A percentile compares a stretch with the other conserved stretches of the same genome.
Conservation (phyloP, 768 basidiomycete species). For the Calvatia gigantea region DNA sequence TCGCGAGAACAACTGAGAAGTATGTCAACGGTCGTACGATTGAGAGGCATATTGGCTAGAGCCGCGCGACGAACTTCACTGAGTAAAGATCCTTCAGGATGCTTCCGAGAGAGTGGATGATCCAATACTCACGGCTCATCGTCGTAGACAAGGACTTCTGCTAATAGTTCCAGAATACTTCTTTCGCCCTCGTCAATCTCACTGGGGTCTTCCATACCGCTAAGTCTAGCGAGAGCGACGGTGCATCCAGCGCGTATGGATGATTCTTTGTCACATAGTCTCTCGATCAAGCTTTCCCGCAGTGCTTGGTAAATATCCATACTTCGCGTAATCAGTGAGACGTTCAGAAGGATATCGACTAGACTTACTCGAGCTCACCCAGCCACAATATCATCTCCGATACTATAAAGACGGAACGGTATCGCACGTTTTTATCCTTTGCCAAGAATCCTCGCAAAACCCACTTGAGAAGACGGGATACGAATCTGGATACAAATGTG, state of each 20-base stretch:
- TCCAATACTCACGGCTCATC: conserved; percentile 53
- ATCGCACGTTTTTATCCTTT: conserved; percentile 89
- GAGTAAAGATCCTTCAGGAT: conserved; percentile 4
- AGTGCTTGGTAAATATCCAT: conserved; percentile 78
- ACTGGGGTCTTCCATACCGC: conserved; percentile 63
- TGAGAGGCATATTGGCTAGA: conserved; percentile 70
- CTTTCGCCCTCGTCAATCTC: conserved; percentile 46
- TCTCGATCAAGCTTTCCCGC: conserved; percentile 64
- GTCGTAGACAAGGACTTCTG: conserved; percentile 70
- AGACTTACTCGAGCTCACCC: conserved; percentile 83
- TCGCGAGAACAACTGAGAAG: conserved; percentile 84
- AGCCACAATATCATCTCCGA: conserved; percentile 82
- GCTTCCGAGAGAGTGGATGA: neutral
- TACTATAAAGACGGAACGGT: conserved; percentile 76
- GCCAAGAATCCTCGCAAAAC: conserved; percentile 80
- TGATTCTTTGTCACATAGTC: conserved; percentile 85
- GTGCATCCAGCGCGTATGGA: conserved; percentile 82
- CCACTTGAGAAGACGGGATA: conserved; percentile 63
- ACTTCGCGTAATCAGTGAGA: conserved; percentile 37
- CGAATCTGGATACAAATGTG: conserved; percentile 65
- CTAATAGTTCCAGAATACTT: conserved; percentile 60
- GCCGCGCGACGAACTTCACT: conserved; percentile 93
- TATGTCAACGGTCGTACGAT: conserved; percentile 53
- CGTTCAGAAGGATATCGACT: neutral
- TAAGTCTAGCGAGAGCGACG: conserved; percentile 74